Evolutionary conservation across 805 yeast genomes (phyloP), one percentile per base, ranked within the genome.

Genomic region (Blastobotrys parvus): DNA sequence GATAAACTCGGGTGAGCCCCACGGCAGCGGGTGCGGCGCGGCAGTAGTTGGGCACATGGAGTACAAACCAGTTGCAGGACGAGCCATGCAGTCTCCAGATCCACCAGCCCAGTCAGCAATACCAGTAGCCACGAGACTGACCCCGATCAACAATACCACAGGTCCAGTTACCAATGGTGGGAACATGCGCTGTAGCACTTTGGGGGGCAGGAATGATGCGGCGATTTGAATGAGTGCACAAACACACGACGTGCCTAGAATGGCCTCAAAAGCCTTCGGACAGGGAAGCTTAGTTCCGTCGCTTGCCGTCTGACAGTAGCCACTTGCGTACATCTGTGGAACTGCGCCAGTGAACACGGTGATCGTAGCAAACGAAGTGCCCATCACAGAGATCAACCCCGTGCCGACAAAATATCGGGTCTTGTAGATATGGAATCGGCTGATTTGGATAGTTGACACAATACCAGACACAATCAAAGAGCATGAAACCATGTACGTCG

Each of bases 161-260:
- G 95, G 95, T 45, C 96, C 96, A 22, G 95, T 88, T 48, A 89
- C 96, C 42, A 86, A 66, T 30, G 94, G 89, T 16, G 96, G 96
- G 68, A 88, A 88, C 29, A 84, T 56, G 47, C 70, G 77, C 61
- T 83, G 87, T 51, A 88, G 70, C 11, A 72, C 51, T 30, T 69
- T 71, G 3, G 95, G 78, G 8, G 97, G 96, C 52, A 81, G 61
- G 60, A 89, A 88, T 0, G 94, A 82, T 41, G 85, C 59, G 6
- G 71, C 52, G 33, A 89, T 70, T 68, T 85, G 94, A 17, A 88
- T 56, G 30, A 89, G 67, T 2, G 87, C 84, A 64, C 95, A 85
- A 17, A 76, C 71, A 31, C 75, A 71, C n/a, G 88, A 82, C 6
- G 95, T 82, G 30, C 82, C 96, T 48, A 88, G 65, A 33, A 88